A percentile compares a stretch with the other conserved stretches of the same genome.
These are phyloP conservation scores for Russula vinacea DNA, from an alignment of 768 basidiomycete species.

Conservation along the genomic window DNA sequence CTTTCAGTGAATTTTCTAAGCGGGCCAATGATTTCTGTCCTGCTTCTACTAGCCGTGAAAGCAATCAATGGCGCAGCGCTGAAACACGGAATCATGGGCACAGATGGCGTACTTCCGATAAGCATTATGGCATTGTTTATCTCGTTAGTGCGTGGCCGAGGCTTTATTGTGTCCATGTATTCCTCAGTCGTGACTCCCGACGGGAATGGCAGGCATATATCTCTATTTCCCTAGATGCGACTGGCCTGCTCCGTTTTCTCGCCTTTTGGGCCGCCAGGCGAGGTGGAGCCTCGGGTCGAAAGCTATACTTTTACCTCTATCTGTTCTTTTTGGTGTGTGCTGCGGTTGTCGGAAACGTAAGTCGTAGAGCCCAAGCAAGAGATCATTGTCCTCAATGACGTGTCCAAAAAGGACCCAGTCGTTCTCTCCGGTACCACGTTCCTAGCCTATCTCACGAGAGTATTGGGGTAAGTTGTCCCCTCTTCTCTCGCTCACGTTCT, in stretches of 20 bases:
- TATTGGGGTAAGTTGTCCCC: slow-evolving; percentile 42
- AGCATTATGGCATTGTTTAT: slow-evolving; percentile 93
- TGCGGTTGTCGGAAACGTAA: slow-evolving; percentile 73
- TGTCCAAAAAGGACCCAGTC: slow-evolving; percentile 61
- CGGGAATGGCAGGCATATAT: slow-evolving; percentile 58
- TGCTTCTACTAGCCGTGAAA: slow-evolving; percentile 34
- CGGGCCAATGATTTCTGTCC: slow-evolving; percentile 35
- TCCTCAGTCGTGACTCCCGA: neutral
- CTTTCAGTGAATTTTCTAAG: slow-evolving; percentile 36
- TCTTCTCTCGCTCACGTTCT: neutral
- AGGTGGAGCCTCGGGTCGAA: slow-evolving; percentile 69
- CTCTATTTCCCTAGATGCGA: slow-evolving; percentile 86
- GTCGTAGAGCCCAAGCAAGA: slow-evolving; percentile 12
- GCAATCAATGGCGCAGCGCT: slow-evolving; percentile 45
- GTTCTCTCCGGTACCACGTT: slow-evolving; percentile 91
- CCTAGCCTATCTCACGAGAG: slow-evolving; percentile 80
- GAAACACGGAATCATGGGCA: slow-evolving; percentile 74
- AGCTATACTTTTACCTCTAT: slow-evolving; percentile 78
- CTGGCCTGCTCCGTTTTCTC: slow-evolving; percentile 80
- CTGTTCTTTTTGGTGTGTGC: slow-evolving; percentile 75
- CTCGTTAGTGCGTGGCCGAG: slow-evolving; percentile 51
- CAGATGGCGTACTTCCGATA: slow-evolving; percentile 78
- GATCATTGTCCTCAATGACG: slow-evolving; percentile 1
- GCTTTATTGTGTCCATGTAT: neutral
- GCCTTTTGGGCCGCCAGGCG: slow-evolving; percentile 78